These are phyloP conservation scores for Suillus cothurnatus DNA, from an alignment of 768 basidiomycete species.

Conservation along the genomic window DNA sequence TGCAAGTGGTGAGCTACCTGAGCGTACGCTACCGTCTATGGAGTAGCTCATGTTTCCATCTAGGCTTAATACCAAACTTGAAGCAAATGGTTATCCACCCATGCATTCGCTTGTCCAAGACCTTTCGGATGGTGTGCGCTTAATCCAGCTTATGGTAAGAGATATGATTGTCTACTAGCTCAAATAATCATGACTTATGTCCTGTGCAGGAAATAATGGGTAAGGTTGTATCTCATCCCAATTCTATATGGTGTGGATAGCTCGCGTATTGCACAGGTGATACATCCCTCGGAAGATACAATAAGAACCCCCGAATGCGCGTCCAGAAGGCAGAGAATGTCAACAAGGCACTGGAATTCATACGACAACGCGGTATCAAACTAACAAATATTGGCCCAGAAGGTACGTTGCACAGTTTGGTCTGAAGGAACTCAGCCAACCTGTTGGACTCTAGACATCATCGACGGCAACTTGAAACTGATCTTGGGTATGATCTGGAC, in stretches of 20 bases:
- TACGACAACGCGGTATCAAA: conserved; percentile 90
- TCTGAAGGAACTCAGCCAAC: conserved; percentile 10
- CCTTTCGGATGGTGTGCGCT: conserved; percentile 91
- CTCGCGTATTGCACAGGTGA: conserved; percentile 54
- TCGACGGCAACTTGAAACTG: conserved; percentile 97
- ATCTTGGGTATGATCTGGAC: conserved; percentile 99
- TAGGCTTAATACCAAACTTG: conserved; percentile 96
- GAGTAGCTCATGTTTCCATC: conserved; percentile 8
- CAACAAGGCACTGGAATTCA: conserved; percentile 94
- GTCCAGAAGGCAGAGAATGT: conserved; percentile 99
- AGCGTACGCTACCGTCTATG: conserved; percentile 6
- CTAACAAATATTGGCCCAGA: conserved; percentile 98
- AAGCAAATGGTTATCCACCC: conserved; percentile 78
- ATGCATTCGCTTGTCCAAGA: conserved; percentile 91
- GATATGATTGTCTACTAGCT: conserved; percentile 1
- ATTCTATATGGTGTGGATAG: conserved; percentile 1
- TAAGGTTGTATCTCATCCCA: conserved; percentile 28
- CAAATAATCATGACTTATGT: conserved; percentile 11
- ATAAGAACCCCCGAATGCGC: conserved; percentile 85
- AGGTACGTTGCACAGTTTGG: conserved; percentile 46
- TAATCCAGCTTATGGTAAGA: conserved; percentile 92
- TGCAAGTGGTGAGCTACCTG: conserved; percentile 74
- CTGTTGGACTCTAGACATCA: conserved; percentile 69
- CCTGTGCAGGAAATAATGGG: conserved; percentile 92
- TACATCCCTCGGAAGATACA: conserved; percentile 92